A percentile compares a stretch with the other conserved stretches of the same genome.
Conservation (phyloP, 441 rosid genomes). For the Erodium chrysanthum region DNA sequence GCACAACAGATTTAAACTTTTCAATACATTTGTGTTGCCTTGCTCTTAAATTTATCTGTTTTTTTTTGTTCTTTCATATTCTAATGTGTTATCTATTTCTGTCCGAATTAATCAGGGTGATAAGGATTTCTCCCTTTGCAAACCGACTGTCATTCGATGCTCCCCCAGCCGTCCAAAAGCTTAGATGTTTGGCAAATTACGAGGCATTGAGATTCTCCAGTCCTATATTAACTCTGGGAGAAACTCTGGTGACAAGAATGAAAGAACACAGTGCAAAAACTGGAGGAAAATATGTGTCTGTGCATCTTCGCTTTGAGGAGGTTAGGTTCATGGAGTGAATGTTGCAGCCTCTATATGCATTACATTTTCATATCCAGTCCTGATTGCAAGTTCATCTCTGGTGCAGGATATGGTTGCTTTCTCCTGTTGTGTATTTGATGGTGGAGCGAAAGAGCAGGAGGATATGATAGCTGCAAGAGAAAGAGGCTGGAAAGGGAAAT, state of each 20-base stretch:
- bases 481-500: constrained; percentile 98
- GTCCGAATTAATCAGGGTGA: constrained; percentile 48
- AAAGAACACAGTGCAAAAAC: constrained; percentile 67
- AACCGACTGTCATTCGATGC: constrained; percentile 95
- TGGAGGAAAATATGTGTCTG: constrained; percentile 79
- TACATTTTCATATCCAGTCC: constrained; percentile 4
- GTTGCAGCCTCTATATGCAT: constrained; percentile 2
- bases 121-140: constrained; percentile 98
- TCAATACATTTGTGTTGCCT: not conserved
- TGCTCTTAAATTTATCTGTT: not conserved
- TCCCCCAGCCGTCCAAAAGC: constrained; percentile 84
- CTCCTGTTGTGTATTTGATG: constrained; percentile 97
- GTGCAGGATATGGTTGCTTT: constrained; percentile 99
- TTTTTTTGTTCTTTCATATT: not conserved
- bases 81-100: not conserved
- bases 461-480: constrained; percentile 96
- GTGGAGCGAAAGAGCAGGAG: constrained; percentile 70
- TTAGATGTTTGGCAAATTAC: constrained; percentile 91
- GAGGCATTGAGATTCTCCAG: constrained; percentile 75
- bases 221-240: constrained; percentile 68
- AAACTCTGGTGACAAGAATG: constrained; percentile 80
- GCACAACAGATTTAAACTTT: too few relatives aligned
- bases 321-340: constrained; percentile 32
- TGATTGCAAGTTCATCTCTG: constrained; percentile 15
- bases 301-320: constrained; percentile 99